Evolutionary conservation across 805 yeast species (phyloP).

Genomic region (Diddensiella caesifluorescens): DNA sequence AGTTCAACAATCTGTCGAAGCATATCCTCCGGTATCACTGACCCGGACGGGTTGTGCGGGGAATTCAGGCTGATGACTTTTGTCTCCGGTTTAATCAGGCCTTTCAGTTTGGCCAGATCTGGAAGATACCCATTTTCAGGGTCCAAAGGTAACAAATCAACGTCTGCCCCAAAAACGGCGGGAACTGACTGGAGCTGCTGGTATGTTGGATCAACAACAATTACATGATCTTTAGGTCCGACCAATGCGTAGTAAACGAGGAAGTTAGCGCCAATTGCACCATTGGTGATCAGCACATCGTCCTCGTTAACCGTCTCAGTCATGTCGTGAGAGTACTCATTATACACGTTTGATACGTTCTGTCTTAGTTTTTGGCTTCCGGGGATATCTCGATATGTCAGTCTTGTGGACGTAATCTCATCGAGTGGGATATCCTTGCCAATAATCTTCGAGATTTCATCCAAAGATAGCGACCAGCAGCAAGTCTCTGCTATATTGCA

Average conservation of each 20-base stretch:
- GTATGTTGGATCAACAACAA: slow-evolving; percentile 46
- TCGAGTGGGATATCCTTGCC: slow-evolving; percentile 28
- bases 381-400: slow-evolving; percentile 43
- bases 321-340: slow-evolving; percentile 19
- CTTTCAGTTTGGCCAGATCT: slow-evolving; percentile 32
- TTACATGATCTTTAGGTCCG: slow-evolving; percentile 43
- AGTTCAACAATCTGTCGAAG: slow-evolving; percentile 37
- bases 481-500: slow-evolving; percentile 51
- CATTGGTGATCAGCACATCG: slow-evolving; percentile 46
- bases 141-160: slow-evolving; percentile 34
- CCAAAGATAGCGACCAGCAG: slow-evolving; percentile 40
- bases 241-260: slow-evolving; percentile 41
- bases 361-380: slow-evolving; percentile 41
- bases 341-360: slow-evolving; percentile 37
- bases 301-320: slow-evolving; percentile 26
- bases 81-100: slow-evolving; percentile 34
- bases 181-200: slow-evolving; percentile 48
- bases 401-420: slow-evolving; percentile 26
- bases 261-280: slow-evolving; percentile 54
- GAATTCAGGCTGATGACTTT: slow-evolving; percentile 43
- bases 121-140: slow-evolving; percentile 37
- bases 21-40: slow-evolving; percentile 35
- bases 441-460: slow-evolving; percentile 35
- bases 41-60: slow-evolving; percentile 47
- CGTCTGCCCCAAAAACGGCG: slow-evolving; percentile 39